Evolutionary conservation across 192 early-diverging fungal species (phyloP).

Genomic region (Coemansia sp.): DNA sequence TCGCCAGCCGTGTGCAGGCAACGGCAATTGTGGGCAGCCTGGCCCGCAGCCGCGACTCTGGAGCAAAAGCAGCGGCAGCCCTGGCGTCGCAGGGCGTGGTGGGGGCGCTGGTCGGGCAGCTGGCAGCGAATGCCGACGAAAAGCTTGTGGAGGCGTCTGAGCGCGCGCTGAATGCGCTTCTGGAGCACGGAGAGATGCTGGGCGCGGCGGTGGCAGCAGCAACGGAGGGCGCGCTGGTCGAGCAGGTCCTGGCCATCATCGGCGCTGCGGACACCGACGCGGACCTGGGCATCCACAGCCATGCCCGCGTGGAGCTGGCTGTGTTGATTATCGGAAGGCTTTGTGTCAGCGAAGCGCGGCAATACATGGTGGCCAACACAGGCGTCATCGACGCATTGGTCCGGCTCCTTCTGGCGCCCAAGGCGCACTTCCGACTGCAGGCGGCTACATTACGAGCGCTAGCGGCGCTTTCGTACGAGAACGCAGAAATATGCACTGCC

Average conservation of each 20-base stretch:
- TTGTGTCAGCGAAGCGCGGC: conserved; percentile 42
- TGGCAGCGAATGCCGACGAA: conserved; percentile 24
- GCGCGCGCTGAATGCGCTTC: conserved; percentile 48
- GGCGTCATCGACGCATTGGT: conserved; percentile 37
- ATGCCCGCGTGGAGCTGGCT: conserved; percentile 42
- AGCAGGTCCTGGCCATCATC: conserved; percentile 37
- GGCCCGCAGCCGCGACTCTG: conserved; percentile 19
- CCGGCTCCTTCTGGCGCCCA: conserved; percentile 24
- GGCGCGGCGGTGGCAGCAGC: conserved; percentile 22
- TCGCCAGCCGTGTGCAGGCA: conserved; percentile 41
- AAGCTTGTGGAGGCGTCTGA: conserved; percentile 39
- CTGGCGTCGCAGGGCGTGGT: conserved; percentile 36
- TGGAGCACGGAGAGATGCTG: conserved; percentile 24
- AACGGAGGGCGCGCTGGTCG: conserved; percentile 21
- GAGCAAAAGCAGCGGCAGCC: conserved; percentile 24
- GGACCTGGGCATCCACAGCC: conserved; percentile 21
- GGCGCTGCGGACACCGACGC: conserved; percentile 13
- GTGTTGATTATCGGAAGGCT: conserved; percentile 41
- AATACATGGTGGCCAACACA: conserved; percentile 45
- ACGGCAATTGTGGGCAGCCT: conserved; percentile 46
- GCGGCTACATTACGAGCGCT: conserved; percentile 34
- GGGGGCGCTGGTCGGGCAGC: conserved; percentile 32
- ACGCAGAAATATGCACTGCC: conserved; percentile 39
- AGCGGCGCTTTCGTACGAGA: conserved; percentile 47
- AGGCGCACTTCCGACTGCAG: conserved; percentile 34